Conservation (phyloP, 208 protist species). For the Wallacemonas sp. region DNA sequence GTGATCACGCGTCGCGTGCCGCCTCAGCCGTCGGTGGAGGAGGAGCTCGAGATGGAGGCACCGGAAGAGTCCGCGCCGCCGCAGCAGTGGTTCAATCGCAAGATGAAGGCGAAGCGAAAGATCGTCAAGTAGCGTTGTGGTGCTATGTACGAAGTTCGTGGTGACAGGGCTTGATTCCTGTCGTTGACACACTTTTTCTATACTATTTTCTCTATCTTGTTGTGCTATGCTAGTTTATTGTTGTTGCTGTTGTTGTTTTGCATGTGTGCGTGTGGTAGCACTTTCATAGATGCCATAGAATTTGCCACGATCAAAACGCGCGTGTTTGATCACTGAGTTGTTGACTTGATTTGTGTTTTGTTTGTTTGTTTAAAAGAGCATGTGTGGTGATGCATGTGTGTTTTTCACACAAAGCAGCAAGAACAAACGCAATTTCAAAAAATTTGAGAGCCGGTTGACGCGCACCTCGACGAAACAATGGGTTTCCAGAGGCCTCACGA, state of each 20-base stretch:
- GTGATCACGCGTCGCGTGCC: constrained; percentile 23
- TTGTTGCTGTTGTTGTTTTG: constrained; percentile 19
- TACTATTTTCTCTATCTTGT: constrained; percentile 15
- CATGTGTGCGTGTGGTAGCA: not conserved
- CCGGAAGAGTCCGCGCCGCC: constrained; percentile 7
- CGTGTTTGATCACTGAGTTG: too few relatives aligned
- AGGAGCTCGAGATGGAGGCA: not conserved
- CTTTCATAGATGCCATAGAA: too few relatives aligned
- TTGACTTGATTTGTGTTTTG: too few relatives aligned
- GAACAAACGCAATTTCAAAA: too few relatives aligned
- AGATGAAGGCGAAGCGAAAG: constrained; percentile 41
- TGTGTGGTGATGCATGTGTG: too few relatives aligned
- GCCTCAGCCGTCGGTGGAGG: not conserved
- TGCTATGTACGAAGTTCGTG: not conserved
- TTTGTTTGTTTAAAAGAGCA: too few relatives aligned
- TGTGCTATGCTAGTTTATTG: too few relatives aligned
- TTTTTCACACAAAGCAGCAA: too few relatives aligned
- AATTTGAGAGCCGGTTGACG: too few relatives aligned
- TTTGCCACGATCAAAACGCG: too few relatives aligned
- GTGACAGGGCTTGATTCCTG: not conserved
- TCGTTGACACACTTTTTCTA: not conserved
- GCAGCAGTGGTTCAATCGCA: constrained; percentile 19
- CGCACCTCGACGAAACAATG: too few relatives aligned
- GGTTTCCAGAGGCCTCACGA: too few relatives aligned
- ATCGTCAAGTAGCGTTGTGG: constrained; percentile 32